Evolutionary conservation across 2,329 filamentous ascomycete species (phyloP), one percentile per base, ranked within the genome.

Genomic region (Colletotrichum chrysophilum): DNA sequence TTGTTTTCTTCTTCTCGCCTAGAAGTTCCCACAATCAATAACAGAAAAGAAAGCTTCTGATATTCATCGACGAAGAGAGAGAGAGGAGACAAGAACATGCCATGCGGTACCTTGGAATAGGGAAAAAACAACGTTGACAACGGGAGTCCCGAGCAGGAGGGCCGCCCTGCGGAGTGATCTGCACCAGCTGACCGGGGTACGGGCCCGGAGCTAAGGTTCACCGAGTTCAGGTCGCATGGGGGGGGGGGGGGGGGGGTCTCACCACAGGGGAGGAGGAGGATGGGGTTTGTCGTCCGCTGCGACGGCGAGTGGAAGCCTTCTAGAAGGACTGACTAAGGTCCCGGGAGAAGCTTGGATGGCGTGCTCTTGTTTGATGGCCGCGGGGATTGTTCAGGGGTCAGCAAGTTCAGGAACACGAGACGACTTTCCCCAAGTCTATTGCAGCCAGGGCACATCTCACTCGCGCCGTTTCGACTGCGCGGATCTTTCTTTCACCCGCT

Each of bases 141-240:
- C 71, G 70, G 71, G 28, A 61, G 60, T 65, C 74, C 74, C 74
- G 74, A 76, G 36, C 30, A n/a, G 48, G 52, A 74, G 70, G 70
- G 13, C 74, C 65, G 74, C 21, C 64, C 65, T 70, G 74, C 58
- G 74, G 74, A 76, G 70, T 65, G 74, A 76, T 74, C 70, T 76
- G 74, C 74, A 61, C 13, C 58, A 60, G 64, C 58, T 55, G 74
- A 70, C 66, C 65, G 66, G 74, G 74, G 65, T 32, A 24, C 66
- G 71, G 38, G 55, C 69, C 69, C 64, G 69, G 62, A 64, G 62
- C 69, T 66, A 62, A 62, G 62, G 72, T 56, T 61, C 72, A 61
- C 72, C 72, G 60, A 66, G n/a, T 58, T 55, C 55, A 62, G 61
- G 48, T 43, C n/a, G 21, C 55, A 68, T 72, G 34, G 64, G 55